Base-by-base conservation (phyloP, 23 red algal species). In the Cyanidium caldarium region DNA sequence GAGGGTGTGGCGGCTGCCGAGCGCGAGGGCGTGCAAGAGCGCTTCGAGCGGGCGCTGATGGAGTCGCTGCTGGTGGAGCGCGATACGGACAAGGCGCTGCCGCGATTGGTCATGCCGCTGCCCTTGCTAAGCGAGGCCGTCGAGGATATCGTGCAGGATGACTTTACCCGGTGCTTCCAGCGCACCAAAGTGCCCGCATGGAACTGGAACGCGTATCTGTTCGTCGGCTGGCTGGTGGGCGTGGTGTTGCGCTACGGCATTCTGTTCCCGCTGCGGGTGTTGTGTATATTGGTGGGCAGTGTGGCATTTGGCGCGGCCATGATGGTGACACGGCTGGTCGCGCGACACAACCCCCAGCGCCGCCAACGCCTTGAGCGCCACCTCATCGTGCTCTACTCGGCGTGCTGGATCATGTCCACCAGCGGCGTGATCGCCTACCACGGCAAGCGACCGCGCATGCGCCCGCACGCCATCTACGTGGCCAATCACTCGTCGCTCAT, bases 171-270 rank as follows among this genome's bases (percentile, higher is more conserved):
- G 29, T 81, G 77, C 39, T 81, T 81, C 45, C 33, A 81, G 26
- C 39, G 67, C 25, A 57, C 40, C 29, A 34, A 38, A 37, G 41
- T 46, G 13, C 7, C 40, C 0, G 25, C 77, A 5, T 81, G 77
- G 77, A 81, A 81, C 51, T 81, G 77, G 77, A 81, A 70, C 44
- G 42, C 45, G 67, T 81, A 81, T 43, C 44, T 81, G 66, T 73
- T 71, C 34, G 0, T 40, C 1, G 30, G 57, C 15, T 81, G 69
- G 67, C 2, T 81, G 14, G n/a, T 81, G 1, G 77, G 77, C 20
- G 20, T 39, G 16, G 7, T 57, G 1, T 12, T 81, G 28, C 77
- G 77, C 7, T 81, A 81, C 43, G 38, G 30, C 12, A 39, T 81
- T 17, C 66, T 81, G 34, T 71, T 81, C 20, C 77, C 77, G 1